Conservation (phyloP, 2,329 filamentous ascomycete genomes). For the Alternaria atra region DNA sequence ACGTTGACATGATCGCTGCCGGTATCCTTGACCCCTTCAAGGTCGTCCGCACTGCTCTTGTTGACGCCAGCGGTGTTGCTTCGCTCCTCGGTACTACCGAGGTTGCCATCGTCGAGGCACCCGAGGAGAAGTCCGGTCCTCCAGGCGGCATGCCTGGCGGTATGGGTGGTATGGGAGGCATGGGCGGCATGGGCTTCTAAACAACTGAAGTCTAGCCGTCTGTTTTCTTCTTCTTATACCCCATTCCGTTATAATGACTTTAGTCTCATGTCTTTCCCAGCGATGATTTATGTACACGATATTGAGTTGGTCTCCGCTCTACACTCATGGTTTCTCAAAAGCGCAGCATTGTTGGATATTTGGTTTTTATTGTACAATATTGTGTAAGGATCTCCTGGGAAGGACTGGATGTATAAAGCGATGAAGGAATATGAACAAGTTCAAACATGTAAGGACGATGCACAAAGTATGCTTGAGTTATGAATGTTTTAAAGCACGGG, state of each 20-base stretch:
- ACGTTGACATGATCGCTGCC: constrained; percentile 96
- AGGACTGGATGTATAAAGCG: constrained; percentile 44
- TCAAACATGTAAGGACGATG: constrained; percentile 14
- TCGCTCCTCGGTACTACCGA: constrained; percentile 97
- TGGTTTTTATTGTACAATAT: constrained; percentile 47
- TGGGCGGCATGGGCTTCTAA: constrained; percentile 72
- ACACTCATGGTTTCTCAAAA: constrained; percentile 50
- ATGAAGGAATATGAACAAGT: constrained; percentile 40
- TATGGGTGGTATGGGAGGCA: constrained; percentile 57
- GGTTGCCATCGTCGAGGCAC: constrained; percentile 95
- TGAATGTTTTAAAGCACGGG: constrained; percentile 7
- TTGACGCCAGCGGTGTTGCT: constrained; percentile 94
- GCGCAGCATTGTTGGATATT: constrained; percentile 46
- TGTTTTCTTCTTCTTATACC: constrained; percentile 42
- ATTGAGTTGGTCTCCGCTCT: constrained; percentile 51
- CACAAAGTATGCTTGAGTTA: constrained; percentile 7
- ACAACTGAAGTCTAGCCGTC: constrained; percentile 27
- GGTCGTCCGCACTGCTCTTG: constrained; percentile 95
- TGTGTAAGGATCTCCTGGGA: constrained; percentile 41
- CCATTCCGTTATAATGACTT: constrained; percentile 46
- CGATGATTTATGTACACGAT: constrained; percentile 47
- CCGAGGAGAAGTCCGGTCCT: constrained; percentile 79
- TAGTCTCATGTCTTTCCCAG: constrained; percentile 43
- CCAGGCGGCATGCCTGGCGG: constrained; percentile 67
- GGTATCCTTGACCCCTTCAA: constrained; percentile 99